A percentile compares a stretch with the other conserved stretches of the same genome.
These are phyloP conservation scores for Volvox carteri DNA, from an alignment of 163 green algal genomes.

Conservation along the genomic window DNA sequence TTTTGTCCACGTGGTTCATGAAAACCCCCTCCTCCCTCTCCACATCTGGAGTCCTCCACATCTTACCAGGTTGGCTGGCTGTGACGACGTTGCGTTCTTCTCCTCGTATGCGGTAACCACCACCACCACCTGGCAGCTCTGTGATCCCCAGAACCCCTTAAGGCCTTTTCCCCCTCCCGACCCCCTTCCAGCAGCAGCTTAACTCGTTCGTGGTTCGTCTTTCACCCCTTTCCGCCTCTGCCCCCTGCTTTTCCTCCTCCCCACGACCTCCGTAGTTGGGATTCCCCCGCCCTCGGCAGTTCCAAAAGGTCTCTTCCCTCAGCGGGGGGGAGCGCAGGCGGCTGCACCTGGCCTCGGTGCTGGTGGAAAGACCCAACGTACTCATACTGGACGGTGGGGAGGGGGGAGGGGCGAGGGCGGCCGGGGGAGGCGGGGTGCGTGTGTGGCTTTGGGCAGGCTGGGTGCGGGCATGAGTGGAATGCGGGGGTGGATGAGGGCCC, in stretches of 20 bases:
- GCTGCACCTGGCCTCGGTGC: conserved; percentile 85
- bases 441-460: no score
- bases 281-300: conserved; percentile 72
- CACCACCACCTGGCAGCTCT: background rate
- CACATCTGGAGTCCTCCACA: no score
- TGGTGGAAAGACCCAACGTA: conserved; percentile 86
- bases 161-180: background rate
- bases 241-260: background rate
- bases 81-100: background rate
- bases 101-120: background rate
- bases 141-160: background rate
- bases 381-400: conserved; percentile 81
- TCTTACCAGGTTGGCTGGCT: no score
- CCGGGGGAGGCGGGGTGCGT: background rate
- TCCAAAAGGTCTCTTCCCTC: conserved; percentile 65
- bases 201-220: no score
- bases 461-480: no score
- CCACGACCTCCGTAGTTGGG: conserved; percentile 61
- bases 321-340: conserved; percentile 79
- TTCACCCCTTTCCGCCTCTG: background rate
- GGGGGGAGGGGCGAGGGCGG: background rate
- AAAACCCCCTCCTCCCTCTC: no score
- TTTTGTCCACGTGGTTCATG: no score
- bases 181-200: background rate
- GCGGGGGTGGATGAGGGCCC: no score